Percentiles rank a stretch among this genome's conserved stretches.
Evolutionary conservation across 805 yeast species (phyloP).

Genomic region (Saccharomyces paradoxus): DNA sequence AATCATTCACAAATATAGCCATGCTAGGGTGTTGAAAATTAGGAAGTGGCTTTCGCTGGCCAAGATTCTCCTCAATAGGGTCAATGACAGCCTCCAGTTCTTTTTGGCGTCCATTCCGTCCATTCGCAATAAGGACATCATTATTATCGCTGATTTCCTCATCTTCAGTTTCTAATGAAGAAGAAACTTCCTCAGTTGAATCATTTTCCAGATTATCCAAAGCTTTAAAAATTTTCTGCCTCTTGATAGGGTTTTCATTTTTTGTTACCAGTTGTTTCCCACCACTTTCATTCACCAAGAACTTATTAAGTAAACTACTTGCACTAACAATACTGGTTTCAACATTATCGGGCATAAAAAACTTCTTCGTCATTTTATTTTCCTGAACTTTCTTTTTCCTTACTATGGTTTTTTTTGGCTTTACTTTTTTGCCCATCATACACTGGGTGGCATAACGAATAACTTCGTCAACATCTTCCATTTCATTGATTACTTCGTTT

Average conservation of each 20-base stretch:
- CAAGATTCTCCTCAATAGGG: background rate
- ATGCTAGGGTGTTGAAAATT: background rate
- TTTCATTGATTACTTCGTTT: conserved; percentile 44
- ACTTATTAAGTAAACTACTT: conserved; percentile 37
- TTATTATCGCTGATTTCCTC: background rate
- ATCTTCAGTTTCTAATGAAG: conserved; percentile 1
- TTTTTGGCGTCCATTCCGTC: background rate
- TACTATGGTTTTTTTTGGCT: conserved; percentile 12
- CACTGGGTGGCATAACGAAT: conserved; percentile 59
- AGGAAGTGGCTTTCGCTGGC: background rate
- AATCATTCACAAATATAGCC: background rate
- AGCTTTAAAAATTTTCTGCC: conserved; percentile 3
- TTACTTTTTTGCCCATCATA: conserved; percentile 38
- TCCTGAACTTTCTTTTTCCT: conserved; percentile 12
- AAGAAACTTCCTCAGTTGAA: conserved; percentile 2
- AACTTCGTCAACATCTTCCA: conserved; percentile 60
- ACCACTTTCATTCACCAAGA: conserved; percentile 1
- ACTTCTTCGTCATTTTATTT: conserved; percentile 34
- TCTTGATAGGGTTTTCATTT: background rate
- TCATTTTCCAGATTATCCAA: conserved; percentile 14
- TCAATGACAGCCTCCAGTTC: background rate
- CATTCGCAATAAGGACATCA: background rate
- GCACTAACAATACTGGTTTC: conserved; percentile 56
- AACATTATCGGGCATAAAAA: conserved; percentile 70
- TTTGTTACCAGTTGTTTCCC: background rate